A percentile compares a stretch with the other conserved stretches of the same genome.
phyloP scores from a whole-genome alignment of 1,139 yeast genomes.

The Candida labiduridarum region DNA sequence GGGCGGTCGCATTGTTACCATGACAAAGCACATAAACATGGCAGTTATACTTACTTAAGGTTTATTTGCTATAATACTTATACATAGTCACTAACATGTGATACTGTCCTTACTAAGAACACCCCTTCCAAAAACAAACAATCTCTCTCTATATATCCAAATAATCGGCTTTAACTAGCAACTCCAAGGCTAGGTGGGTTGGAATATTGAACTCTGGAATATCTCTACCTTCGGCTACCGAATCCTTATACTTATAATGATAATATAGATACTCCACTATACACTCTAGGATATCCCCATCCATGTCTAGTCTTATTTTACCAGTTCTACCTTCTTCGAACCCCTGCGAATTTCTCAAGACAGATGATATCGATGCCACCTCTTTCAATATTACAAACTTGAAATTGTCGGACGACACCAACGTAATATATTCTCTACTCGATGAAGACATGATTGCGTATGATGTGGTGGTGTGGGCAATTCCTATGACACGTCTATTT shows the following conservation, averaged over 20 bases:
- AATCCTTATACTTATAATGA: conserved; percentile 65
- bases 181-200: conserved; percentile 89
- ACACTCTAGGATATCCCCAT: conserved; percentile 73
- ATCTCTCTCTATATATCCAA: conserved; percentile 53
- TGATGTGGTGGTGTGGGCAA: background rate
- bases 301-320: conserved; percentile 60
- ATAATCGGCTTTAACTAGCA: conserved; percentile 89
- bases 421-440: conserved; percentile 54
- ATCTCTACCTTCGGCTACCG: conserved; percentile 50
- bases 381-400: conserved; percentile 67
- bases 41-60: too few species aligned
- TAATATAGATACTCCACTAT: conserved; percentile 86
- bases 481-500: background rate
- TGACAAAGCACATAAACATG: background rate
- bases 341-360: conserved; percentile 69
- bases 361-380: conserved; percentile 84
- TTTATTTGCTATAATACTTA: background rate
- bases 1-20: background rate
- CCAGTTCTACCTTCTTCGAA: conserved; percentile 57
- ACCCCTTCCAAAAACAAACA: background rate
- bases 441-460: background rate
- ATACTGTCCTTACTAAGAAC: background rate
- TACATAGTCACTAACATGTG: background rate
- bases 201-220: conserved; percentile 90
- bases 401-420: conserved; percentile 76